These are phyloP conservation scores for Dujonia santamariae DNA, from an alignment of 1,139 yeast genomes.

Conservation along the genomic window DNA sequence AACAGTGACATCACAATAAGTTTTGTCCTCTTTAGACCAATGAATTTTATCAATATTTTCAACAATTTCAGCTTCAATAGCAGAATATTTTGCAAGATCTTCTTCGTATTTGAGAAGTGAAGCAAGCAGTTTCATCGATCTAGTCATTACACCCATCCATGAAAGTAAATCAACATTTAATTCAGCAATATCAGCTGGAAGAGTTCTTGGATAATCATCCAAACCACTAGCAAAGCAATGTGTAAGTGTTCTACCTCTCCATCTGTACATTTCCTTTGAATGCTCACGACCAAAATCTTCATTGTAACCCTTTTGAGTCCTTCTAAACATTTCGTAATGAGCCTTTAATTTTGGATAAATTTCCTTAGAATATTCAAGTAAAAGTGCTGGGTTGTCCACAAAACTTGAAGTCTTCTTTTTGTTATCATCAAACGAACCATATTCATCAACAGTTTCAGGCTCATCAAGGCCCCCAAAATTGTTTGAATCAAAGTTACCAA, in stretches of 20 bases:
- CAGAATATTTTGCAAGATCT: constrained; percentile 47
- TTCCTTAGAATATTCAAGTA: constrained; percentile 56
- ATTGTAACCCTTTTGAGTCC: constrained; percentile 72
- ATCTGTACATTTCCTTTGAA: constrained; percentile 70
- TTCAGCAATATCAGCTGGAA: constrained; percentile 82
- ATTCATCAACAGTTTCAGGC: constrained; percentile 20
- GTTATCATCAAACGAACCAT: constrained; percentile 18
- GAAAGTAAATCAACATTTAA: constrained; percentile 83
- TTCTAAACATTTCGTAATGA: constrained; percentile 85
- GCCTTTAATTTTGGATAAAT: constrained; percentile 74
- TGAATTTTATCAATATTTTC: constrained; percentile 69
- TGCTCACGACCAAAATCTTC: constrained; percentile 70
- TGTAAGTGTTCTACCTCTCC: constrained; percentile 87
- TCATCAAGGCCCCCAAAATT: constrained; percentile 21
- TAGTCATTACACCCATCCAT: constrained; percentile 94
- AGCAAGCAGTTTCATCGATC: constrained; percentile 76
- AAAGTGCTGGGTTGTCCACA: constrained; percentile 57
- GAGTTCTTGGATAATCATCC: constrained; percentile 92
- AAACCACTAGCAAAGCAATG: constrained; percentile 93
- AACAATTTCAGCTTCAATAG: constrained; percentile 54
- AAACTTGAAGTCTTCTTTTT: constrained; percentile 21
- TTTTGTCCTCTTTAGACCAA: constrained; percentile 66
- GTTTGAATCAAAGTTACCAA: too few relatives aligned
- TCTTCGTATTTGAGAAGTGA: constrained; percentile 53
- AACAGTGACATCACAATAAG: constrained; percentile 85